Percentiles rank a stretch among this genome's conserved stretches.
Evolutionary conservation across 148 eudicot species (phyloP).

Genomic region (Nepenthes gracilis): DNA sequence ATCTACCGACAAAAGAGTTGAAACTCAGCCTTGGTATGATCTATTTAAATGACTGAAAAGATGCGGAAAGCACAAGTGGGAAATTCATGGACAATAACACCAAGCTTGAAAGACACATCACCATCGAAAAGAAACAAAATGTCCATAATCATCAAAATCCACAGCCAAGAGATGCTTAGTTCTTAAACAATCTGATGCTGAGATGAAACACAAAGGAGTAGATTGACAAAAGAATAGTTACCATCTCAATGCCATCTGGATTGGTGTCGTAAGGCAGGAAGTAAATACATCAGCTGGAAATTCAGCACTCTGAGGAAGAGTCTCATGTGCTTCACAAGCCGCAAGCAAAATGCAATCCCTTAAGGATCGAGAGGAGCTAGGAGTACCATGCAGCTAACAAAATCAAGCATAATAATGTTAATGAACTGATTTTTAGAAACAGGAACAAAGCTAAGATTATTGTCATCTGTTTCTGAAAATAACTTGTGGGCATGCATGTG

Average conservation of each 20-base stretch:
- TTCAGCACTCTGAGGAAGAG: slow-evolving; percentile 93
- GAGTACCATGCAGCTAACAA: slow-evolving; percentile 61
- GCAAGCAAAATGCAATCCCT: slow-evolving; percentile 95
- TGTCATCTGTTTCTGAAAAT: background rate
- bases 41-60: too few relatives aligned
- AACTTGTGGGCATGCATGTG: background rate
- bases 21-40: too few relatives aligned
- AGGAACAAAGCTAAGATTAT: background rate
- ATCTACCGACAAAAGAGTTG: too few relatives aligned
- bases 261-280: slow-evolving; percentile 94
- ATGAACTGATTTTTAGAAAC: background rate
- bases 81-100: too few relatives aligned
- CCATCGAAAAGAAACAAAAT: too few relatives aligned
- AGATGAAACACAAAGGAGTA: background rate
- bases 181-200: background rate
- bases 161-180: too few relatives aligned
- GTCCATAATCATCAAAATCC: too few relatives aligned
- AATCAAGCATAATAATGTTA: slow-evolving; percentile 5
- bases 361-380: slow-evolving; percentile 48
- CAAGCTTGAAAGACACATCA: too few relatives aligned
- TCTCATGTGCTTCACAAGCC: slow-evolving; percentile 93
- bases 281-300: slow-evolving; percentile 98
- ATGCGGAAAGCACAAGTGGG: too few relatives aligned
- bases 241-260: slow-evolving; percentile 99
- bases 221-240: slow-evolving; percentile 9